phyloP scores from a whole-genome alignment of 1,139 yeast genomes.

The Yamadazyma diddensiae region DNA sequence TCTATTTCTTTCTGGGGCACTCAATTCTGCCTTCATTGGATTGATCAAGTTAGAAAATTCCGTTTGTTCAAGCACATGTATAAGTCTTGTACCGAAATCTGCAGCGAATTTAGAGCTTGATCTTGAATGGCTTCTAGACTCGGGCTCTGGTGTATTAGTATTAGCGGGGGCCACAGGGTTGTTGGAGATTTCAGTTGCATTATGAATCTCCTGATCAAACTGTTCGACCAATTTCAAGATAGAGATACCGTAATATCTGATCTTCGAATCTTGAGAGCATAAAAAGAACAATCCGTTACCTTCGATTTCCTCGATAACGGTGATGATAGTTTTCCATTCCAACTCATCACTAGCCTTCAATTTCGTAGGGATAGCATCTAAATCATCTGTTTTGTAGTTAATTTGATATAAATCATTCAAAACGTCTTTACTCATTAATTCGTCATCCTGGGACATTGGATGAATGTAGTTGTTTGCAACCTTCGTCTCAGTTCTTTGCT shows the following conservation, averaged over 20 bases:
- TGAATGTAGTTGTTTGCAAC: conserved; percentile 17
- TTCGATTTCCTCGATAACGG: conserved; percentile 89
- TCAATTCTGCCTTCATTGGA: conserved; percentile 58
- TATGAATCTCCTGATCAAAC: conserved; percentile 79
- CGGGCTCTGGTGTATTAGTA: conserved; percentile 6
- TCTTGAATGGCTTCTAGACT: conserved; percentile 44
- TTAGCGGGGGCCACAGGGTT: conserved; percentile 3
- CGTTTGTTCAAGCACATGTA: conserved; percentile 69
- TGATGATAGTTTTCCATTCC: conserved; percentile 74
- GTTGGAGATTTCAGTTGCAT: conserved; percentile 30
- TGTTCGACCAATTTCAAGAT: conserved; percentile 74
- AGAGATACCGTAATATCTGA: conserved; percentile 71
- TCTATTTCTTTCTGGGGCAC: conserved; percentile 79
- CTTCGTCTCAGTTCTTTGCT: conserved; percentile 21
- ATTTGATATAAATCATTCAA: conserved; percentile 45
- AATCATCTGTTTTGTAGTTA: conserved; percentile 37
- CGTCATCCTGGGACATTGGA: conserved; percentile 37
- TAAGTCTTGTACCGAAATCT: conserved; percentile 72
- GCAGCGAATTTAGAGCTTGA: conserved; percentile 74
- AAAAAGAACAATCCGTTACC: conserved; percentile 92
- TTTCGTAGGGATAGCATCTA: conserved; percentile 22
- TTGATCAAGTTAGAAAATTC: conserved; percentile 67
- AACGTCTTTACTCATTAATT: conserved; percentile 38
- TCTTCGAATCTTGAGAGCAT: conserved; percentile 79
- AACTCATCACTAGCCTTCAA: conserved; percentile 58